Conservation (phyloP, 2,329 filamentous ascomycete genomes). For the Penicillium olsonii region DNA sequence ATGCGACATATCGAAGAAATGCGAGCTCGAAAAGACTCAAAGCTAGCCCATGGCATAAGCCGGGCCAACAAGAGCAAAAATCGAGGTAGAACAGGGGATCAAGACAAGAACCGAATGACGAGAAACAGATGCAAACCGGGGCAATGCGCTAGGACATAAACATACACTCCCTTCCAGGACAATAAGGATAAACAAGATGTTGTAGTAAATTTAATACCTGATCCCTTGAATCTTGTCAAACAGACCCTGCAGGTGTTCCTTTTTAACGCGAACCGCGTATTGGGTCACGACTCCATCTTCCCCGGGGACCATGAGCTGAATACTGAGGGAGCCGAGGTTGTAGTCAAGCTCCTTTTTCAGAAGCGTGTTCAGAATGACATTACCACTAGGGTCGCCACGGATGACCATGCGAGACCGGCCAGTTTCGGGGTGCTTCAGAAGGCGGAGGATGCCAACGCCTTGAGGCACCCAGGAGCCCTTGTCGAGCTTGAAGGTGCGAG, state of each 20-base stretch:
- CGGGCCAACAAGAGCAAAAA: neutral
- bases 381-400: conserved; percentile 73
- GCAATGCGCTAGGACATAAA: conserved; percentile 12
- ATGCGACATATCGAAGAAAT: neutral
- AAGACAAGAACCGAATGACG: neutral
- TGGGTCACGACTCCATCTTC: conserved; percentile 64
- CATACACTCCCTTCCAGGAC: conserved; percentile 4
- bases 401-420: conserved; percentile 68
- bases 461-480: conserved; percentile 63
- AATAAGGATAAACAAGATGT: conserved; percentile 1
- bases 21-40: neutral
- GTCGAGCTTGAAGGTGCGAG: conserved; percentile 66
- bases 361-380: conserved; percentile 70
- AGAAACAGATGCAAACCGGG: conserved; percentile 7
- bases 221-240: conserved; percentile 17
- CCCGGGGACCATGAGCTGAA: conserved; percentile 50
- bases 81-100: neutral
- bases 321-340: conserved; percentile 54
- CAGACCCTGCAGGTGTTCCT: conserved; percentile 14
- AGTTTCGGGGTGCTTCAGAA: conserved; percentile 73
- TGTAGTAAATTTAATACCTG: conserved; percentile 16
- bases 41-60: neutral
- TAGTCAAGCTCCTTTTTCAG: conserved; percentile 65
- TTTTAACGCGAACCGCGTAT: conserved; percentile 71
- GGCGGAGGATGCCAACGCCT: conserved; percentile 69